Percentiles rank a stretch among this genome's conserved stretches.
Conservation (phyloP, 192 early-diverging fungal genomes). For the Phlyctochytrium bullatum region DNA sequence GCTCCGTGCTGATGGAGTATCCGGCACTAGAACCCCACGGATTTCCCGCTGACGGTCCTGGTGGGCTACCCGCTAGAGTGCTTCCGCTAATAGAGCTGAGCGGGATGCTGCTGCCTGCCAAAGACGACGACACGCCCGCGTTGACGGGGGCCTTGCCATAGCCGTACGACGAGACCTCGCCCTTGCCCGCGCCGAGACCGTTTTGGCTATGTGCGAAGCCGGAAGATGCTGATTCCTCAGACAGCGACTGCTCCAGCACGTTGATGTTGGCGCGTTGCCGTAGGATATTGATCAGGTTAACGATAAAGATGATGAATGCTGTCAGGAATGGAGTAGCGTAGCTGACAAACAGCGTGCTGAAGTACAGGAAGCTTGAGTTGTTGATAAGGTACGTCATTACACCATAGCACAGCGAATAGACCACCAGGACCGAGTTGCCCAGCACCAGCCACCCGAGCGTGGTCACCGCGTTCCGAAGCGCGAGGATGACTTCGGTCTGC, state of each 20-base stretch:
- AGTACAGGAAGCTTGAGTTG: conserved; percentile 1
- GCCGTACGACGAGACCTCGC: too few relatives aligned
- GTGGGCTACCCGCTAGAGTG: too few relatives aligned
- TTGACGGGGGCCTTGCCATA: too few relatives aligned
- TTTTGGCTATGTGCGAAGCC: too few relatives aligned
- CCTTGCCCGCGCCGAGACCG: too few relatives aligned
- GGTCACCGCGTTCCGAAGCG: not conserved
- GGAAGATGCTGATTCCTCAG: not conserved
- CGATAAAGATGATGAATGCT: not conserved
- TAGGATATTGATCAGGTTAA: not conserved
- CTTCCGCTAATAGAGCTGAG: too few relatives aligned
- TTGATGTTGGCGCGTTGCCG: not conserved
- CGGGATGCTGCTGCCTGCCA: too few relatives aligned
- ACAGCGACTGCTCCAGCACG: not conserved
- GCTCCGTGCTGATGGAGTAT: too few relatives aligned
- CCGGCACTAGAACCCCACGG: too few relatives aligned
- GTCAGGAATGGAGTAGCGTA: not conserved
- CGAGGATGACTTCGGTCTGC: conserved; percentile 3
- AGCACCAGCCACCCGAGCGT: not conserved
- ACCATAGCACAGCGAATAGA: not conserved
- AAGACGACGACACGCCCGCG: too few relatives aligned
- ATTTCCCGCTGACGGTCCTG: too few relatives aligned
- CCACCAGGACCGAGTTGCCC: not conserved
- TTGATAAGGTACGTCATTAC: not conserved
- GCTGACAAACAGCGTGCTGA: not conserved